These are phyloP conservation scores for Aquilaria malaccensis DNA, from an alignment of 345 rosid genomes.

Conservation along the genomic window DNA sequence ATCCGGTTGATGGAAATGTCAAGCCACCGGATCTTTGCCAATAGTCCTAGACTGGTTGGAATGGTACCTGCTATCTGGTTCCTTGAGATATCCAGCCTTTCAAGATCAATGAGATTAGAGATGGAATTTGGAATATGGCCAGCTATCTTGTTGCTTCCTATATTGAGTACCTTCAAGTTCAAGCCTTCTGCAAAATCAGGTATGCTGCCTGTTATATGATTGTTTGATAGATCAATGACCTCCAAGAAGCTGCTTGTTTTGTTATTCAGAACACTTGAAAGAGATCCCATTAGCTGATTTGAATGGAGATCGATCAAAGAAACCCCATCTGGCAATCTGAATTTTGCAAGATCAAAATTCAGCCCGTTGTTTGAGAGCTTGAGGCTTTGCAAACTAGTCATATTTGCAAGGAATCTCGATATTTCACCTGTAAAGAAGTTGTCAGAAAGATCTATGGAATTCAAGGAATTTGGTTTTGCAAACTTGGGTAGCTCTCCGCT, in stretches of 20 bases:
- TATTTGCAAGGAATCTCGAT: slow-evolving; percentile 39
- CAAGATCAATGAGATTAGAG: slow-evolving; percentile 52
- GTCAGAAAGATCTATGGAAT: slow-evolving; percentile 55
- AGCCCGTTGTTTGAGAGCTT: slow-evolving; percentile 65
- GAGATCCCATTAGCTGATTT: slow-evolving; percentile 53
- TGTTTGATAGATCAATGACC: slow-evolving; percentile 46
- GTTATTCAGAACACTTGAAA: slow-evolving; percentile 51
- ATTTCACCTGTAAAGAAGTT: slow-evolving; percentile 50
- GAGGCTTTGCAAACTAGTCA: slow-evolving; percentile 47
- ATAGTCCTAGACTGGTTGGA: slow-evolving; percentile 47
- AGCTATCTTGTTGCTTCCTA: slow-evolving; percentile 55
- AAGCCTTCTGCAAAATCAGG: slow-evolving; percentile 55
- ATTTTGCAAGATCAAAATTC: slow-evolving; percentile 44
- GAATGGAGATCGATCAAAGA: slow-evolving; percentile 54
- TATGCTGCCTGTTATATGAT: slow-evolving; percentile 50
- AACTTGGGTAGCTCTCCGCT: slow-evolving; percentile 54
- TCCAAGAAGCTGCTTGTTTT: slow-evolving; percentile 60
- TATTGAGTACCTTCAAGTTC: slow-evolving; percentile 50
- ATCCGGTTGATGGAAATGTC: slow-evolving; percentile 59
- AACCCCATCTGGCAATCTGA: slow-evolving; percentile 46
- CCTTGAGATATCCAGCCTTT: slow-evolving; percentile 59
- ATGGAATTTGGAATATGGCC: slow-evolving; percentile 68
- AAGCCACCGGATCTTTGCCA: slow-evolving; percentile 51
- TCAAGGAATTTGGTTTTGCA: slow-evolving; percentile 45
- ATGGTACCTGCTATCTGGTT: slow-evolving; percentile 57